Conservation (phyloP, 2,329 filamentous ascomycete species). For the Beauveria medogensis region DNA sequence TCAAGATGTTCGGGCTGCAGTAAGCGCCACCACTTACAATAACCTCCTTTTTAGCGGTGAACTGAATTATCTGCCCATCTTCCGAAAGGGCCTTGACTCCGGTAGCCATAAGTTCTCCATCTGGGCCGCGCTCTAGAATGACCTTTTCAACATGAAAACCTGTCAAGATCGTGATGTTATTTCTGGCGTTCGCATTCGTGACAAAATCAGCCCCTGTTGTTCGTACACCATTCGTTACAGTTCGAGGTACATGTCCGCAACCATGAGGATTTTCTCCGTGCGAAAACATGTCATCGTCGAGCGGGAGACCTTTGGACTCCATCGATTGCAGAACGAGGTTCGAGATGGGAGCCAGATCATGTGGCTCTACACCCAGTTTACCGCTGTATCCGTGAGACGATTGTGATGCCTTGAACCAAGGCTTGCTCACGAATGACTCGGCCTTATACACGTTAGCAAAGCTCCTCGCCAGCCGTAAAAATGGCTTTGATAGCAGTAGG, state of each 20-base stretch:
- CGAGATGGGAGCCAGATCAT: slow-evolving; percentile 51
- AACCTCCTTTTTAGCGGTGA: slow-evolving; percentile 29
- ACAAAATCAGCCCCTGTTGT: slow-evolving; percentile 47
- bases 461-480: not conserved
- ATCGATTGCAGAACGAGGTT: slow-evolving; percentile 46
- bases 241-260: slow-evolving; percentile 46
- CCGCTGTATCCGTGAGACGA: slow-evolving; percentile 43
- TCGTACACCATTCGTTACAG: slow-evolving; percentile 42
- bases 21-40: slow-evolving; percentile 40
- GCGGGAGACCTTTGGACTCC: slow-evolving; percentile 42
- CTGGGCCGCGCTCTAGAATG: slow-evolving; percentile 29
- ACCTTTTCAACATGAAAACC: slow-evolving; percentile 45
- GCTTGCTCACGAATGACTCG: slow-evolving; percentile 50
- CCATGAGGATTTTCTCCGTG: slow-evolving; percentile 41
- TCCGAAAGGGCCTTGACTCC: slow-evolving; percentile 34
- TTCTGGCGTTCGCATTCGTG: slow-evolving; percentile 26
- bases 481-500: not conserved
- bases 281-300: slow-evolving; percentile 53
- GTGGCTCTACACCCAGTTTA: slow-evolving; percentile 46
- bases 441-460: slow-evolving; percentile 23
- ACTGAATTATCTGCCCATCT: slow-evolving; percentile 32
- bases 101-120: slow-evolving; percentile 32
- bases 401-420: slow-evolving; percentile 44
- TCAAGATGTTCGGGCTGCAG: slow-evolving; percentile 42
- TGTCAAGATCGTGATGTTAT: slow-evolving; percentile 40